These are phyloP conservation scores for Gossypium gossypioides DNA, from an alignment of 441 rosid genomes.

Conservation along the genomic window DNA sequence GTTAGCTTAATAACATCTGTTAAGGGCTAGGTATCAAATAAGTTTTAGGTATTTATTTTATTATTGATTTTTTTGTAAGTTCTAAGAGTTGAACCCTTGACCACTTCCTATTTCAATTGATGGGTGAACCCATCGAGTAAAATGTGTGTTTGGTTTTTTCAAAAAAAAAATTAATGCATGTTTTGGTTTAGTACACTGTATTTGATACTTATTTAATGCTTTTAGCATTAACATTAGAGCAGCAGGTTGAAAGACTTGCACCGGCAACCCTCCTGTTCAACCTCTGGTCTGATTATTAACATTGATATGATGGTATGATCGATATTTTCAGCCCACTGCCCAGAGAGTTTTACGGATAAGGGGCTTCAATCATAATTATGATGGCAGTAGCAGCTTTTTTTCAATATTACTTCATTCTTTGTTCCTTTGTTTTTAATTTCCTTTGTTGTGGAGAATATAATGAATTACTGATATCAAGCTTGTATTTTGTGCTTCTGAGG, in stretches of 20 bases:
- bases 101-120: background rate
- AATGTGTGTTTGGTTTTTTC: background rate
- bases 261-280: background rate
- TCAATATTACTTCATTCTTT: background rate
- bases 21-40: background rate
- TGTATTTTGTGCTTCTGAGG: conserved; percentile 3
- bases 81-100: background rate
- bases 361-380: background rate
- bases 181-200: background rate
- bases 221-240: background rate
- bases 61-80: background rate
- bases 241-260: background rate
- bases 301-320: background rate
- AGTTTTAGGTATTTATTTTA: background rate
- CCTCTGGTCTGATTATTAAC: background rate
- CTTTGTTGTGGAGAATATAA: background rate
- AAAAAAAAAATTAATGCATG: background rate
- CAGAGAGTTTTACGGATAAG: background rate
- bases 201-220: background rate
- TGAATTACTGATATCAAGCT: background rate
- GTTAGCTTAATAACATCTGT: conserved; percentile 4
- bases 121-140: background rate
- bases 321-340: background rate
- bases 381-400: background rate
- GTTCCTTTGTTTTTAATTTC: background rate